Percentiles rank a stretch among this genome's conserved stretches.
Conservation (phyloP, 176 grass and related monocot genomes). For the Pontederia crassipes region DNA sequence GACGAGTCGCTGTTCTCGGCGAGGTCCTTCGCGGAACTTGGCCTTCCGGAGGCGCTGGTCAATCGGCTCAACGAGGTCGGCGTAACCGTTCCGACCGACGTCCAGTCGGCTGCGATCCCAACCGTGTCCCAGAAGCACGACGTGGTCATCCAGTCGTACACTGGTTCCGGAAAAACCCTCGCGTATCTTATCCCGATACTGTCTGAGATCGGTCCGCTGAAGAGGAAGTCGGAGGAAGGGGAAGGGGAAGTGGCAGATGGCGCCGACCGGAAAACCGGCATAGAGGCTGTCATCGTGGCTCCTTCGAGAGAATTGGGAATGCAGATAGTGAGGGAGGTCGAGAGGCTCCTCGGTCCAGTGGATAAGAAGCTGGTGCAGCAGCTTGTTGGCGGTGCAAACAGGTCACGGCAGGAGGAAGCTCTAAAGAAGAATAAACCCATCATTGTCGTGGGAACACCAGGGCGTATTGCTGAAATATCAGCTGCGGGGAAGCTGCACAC, state of each 20-base stretch:
- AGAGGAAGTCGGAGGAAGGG: conserved; percentile 30
- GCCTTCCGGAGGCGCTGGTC: conserved; percentile 62
- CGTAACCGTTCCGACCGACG: conserved; percentile 69
- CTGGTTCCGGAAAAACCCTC: conserved; percentile 80
- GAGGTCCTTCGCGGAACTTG: conserved; percentile 66
- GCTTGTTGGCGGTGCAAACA: conserved; percentile 81
- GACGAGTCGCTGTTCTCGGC: conserved; percentile 81
- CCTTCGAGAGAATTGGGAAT: conserved; percentile 93
- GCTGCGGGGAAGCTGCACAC: conserved; percentile 79
- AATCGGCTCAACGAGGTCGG: conserved; percentile 45
- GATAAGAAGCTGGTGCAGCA: conserved; percentile 84
- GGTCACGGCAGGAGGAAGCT: conserved; percentile 83
- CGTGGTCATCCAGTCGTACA: conserved; percentile 78
- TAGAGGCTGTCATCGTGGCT: conserved; percentile 84
- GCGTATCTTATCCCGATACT: conserved; percentile 84
- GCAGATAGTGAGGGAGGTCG: conserved; percentile 87
- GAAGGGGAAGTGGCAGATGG: neutral
- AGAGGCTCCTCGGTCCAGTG: conserved; percentile 60
- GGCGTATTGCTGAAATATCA: conserved; percentile 88
- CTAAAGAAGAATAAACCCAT: conserved; percentile 89
- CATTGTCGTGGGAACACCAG: conserved; percentile 79
- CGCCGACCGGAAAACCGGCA: conserved; percentile 44
- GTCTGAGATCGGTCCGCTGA: conserved; percentile 63
- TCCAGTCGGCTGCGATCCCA: conserved; percentile 74
- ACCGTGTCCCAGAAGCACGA: conserved; percentile 72